Evolutionary conservation across 345 rosid species (phyloP).

Genomic region (Leavenworthia alabamica): DNA sequence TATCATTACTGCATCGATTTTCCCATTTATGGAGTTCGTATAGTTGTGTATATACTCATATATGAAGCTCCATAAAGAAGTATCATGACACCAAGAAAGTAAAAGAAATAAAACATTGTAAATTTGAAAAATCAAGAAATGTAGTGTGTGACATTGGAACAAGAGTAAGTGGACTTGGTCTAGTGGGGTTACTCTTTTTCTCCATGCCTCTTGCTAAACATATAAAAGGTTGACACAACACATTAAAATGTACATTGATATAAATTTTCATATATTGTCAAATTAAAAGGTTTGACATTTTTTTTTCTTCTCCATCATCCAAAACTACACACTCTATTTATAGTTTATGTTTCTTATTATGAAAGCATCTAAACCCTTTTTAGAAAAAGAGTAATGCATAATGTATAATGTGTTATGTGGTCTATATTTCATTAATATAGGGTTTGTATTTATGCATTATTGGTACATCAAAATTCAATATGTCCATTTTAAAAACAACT

Average conservation of each 20-base stretch:
- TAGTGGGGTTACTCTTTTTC: slow-evolving; percentile 32
- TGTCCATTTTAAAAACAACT: too few relatives aligned
- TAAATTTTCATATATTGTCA: slow-evolving; percentile 27
- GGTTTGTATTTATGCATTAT: too few relatives aligned
- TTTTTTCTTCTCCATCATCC: slow-evolving; percentile 26
- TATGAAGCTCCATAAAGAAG: too few relatives aligned
- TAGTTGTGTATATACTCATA: too few relatives aligned
- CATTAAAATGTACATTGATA: slow-evolving; percentile 6
- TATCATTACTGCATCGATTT: slow-evolving; percentile 26
- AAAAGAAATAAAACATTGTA: too few relatives aligned
- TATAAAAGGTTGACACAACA: slow-evolving; percentile 8
- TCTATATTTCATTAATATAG: too few relatives aligned
- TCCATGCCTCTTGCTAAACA: slow-evolving; percentile 28
- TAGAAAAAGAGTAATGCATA: slow-evolving; percentile 1
- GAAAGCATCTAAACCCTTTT: slow-evolving; percentile 31
- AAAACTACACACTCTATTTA: slow-evolving; percentile 10
- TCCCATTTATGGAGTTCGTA: slow-evolving; percentile 28
- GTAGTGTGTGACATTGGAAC: slow-evolving; percentile 34
- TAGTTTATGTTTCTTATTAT: slow-evolving; percentile 2
- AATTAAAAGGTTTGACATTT: slow-evolving; percentile 35
- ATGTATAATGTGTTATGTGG: slow-evolving; percentile 6
- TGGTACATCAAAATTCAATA: too few relatives aligned
- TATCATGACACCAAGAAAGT: too few relatives aligned
- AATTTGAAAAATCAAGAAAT: slow-evolving; percentile 20
- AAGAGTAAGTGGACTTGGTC: slow-evolving; percentile 32